phyloP scores from a whole-genome alignment of 177 flowering plant species.

The Vitis hybrid region DNA sequence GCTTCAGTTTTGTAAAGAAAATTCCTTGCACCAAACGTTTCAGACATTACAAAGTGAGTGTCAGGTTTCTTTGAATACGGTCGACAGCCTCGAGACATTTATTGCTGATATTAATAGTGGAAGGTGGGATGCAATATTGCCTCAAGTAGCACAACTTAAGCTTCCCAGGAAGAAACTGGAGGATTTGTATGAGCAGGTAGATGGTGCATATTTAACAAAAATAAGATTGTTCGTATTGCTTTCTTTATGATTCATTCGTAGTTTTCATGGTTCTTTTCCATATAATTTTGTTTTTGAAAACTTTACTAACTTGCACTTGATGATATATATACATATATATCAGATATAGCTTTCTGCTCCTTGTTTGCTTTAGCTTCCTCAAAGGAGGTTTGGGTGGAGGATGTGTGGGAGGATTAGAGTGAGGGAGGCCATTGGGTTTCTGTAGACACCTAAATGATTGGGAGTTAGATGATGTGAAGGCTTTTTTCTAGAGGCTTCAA shows the following conservation, averaged over 20 bases:
- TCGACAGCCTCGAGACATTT: constrained; percentile 93
- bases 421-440: too few species aligned
- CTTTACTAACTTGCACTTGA: too few species aligned
- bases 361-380: too few species aligned
- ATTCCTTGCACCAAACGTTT: constrained; percentile 90
- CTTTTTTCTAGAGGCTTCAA: too few species aligned
- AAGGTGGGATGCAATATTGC: constrained; percentile 95
- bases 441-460: too few species aligned
- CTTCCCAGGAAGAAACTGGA: constrained; percentile 93
- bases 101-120: constrained; percentile 92
- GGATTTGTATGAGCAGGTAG: constrained; percentile 96
- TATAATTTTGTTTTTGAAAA: not conserved
- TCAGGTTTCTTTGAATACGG: constrained; percentile 95
- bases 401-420: too few species aligned
- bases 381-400: too few species aligned
- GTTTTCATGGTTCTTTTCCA: not conserved
- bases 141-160: constrained; percentile 94
- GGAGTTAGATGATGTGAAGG: too few species aligned
- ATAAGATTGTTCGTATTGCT: not conserved
- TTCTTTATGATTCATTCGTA: not conserved
- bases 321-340: too few species aligned
- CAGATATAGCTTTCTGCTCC: too few species aligned
- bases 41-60: constrained; percentile 93
- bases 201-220: not conserved
- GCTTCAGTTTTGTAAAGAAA: constrained; percentile 98